Conservation (phyloP, 768 basidiomycete species). For the Termitomyces bulborhizus region DNA sequence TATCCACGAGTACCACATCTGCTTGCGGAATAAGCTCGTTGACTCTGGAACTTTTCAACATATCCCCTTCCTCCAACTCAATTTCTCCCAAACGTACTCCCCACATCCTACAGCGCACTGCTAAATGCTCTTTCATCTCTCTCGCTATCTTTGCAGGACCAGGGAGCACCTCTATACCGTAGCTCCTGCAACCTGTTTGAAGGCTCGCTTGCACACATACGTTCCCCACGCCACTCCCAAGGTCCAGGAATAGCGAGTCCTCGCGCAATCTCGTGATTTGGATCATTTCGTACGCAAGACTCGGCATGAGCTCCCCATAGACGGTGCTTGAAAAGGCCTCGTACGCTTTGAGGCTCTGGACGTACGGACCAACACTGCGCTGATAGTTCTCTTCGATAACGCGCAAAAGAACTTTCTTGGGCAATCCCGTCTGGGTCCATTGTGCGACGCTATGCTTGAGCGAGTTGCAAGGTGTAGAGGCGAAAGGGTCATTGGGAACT, state of each 20-base stretch:
- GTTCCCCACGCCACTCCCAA: constrained; percentile 85
- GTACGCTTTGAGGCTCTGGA: constrained; percentile 76
- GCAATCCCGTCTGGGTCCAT: constrained; percentile 53
- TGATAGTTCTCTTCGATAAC: constrained; percentile 92
- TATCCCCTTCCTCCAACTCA: constrained; percentile 81
- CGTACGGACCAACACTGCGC: constrained; percentile 84
- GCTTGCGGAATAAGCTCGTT: constrained; percentile 69
- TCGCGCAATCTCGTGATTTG: constrained; percentile 48
- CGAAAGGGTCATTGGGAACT: constrained; percentile 45
- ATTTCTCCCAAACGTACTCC: constrained; percentile 71
- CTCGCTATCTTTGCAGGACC: constrained; percentile 78
- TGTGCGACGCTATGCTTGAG: constrained; percentile 40
- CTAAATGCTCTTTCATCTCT: constrained; percentile 69
- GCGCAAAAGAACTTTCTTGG: constrained; percentile 61
- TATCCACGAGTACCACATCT: constrained; percentile 89
- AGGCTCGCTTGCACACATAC: constrained; percentile 77
- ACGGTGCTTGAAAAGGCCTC: constrained; percentile 79
- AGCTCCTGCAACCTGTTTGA: constrained; percentile 72
- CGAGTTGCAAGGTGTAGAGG: constrained; percentile 36
- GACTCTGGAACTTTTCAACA: constrained; percentile 64
- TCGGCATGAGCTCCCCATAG: constrained; percentile 87
- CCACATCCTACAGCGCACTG: constrained; percentile 85
- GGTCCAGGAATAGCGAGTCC: constrained; percentile 70
- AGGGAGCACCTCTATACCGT: constrained; percentile 73
- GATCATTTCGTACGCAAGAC: constrained; percentile 70